These are phyloP conservation scores for Botrytis deweyae DNA, from an alignment of 2,329 filamentous ascomycete species.

Conservation along the genomic window DNA sequence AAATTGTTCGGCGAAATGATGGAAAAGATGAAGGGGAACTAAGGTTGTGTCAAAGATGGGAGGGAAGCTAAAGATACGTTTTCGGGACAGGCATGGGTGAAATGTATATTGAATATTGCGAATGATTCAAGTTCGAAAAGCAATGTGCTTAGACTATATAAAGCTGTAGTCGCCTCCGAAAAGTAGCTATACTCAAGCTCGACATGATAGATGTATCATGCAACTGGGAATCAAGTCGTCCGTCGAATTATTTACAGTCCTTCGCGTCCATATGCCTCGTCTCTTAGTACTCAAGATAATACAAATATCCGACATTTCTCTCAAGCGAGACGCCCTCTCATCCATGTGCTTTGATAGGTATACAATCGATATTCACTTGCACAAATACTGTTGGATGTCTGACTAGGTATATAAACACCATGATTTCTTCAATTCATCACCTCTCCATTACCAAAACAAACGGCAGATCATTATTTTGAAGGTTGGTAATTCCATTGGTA, in stretches of 20 bases:
- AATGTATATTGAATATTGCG: neutral
- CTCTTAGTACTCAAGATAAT: neutral
- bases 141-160: neutral
- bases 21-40: neutral
- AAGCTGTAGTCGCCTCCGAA: neutral
- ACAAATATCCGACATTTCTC: neutral
- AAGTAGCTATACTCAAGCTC: neutral
- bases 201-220: neutral
- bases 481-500: too few species aligned
- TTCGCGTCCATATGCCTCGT: neutral
- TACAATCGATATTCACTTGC: neutral
- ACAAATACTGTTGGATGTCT: neutral
- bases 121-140: neutral
- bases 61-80: neutral
- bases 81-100: neutral
- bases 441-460: neutral
- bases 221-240: neutral
- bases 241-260: neutral
- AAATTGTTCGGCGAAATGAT: constrained; percentile 2
- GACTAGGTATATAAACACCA: neutral
- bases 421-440: neutral
- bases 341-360: neutral
- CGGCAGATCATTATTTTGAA: fast-evolving
- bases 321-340: fast-evolving
- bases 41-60: too few species aligned